Evolutionary conservation across 148 eudicot genomes (phyloP), one percentile per base, ranked within the genome.

Genomic region (Diospyros lotus): DNA sequence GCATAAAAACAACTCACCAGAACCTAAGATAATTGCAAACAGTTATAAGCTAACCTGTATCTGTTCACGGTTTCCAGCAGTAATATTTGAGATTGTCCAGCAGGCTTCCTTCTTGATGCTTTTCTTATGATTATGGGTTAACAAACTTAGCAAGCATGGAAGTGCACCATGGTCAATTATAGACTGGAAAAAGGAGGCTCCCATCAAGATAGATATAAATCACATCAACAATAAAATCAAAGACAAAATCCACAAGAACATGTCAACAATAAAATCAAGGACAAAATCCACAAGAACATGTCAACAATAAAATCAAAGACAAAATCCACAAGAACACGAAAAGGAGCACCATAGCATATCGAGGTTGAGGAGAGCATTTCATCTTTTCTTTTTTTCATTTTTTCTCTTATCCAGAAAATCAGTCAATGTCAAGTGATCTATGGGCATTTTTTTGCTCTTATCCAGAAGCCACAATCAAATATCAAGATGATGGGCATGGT

Each of bases 91-190:
- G 76, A 89, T 89, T 11, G 96, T 86, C 96, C 96, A 89, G 73
- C 93, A 91, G 66, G 96, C 96, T 83, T 89, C 96, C 80, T 91
- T 90, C 81, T 90, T 91, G 68, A 91, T 89, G 83, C 93, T 91
- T 83, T 91, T 91, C 83, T 91, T 91, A 78, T 89, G 91, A 79
- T 87, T 88, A 73, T 87, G 82, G 28, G 84, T 84, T 84, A 91
- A 74, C 81, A 91, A 68, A 84, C 75, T 84, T 71, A 84, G 75
- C 58, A 91, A 81, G 77, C 86, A 86, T 38, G 88, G 80, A 71
- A 91, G 82, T 43, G 91, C 92, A 68, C 92, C 91, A 78, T 80
- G 81, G 65, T 87, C 78, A 73, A 91, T 91, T n/a, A 91, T 80
- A 75, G 76, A 81, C 96, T 91, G 86, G 41, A 75, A 66, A 10